Evolutionary conservation across 2,329 filamentous ascomycete genomes (phyloP).

Genomic region (Sclerotinia subarctica): DNA sequence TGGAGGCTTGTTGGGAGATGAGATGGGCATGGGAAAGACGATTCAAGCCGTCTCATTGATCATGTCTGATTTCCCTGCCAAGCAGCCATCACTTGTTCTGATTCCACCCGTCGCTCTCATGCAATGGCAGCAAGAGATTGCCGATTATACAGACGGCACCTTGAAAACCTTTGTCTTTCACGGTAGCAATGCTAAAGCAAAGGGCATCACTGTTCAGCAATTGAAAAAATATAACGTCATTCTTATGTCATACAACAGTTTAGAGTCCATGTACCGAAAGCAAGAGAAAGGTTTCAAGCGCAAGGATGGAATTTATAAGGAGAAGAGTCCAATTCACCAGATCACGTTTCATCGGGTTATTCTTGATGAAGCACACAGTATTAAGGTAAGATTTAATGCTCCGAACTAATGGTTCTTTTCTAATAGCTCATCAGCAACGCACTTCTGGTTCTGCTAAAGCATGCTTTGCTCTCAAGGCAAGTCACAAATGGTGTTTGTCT

Average conservation of each 20-base stretch:
- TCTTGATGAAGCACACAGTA: slow-evolving; percentile 92
- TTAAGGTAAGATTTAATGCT: slow-evolving; percentile 57
- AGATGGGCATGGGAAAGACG: slow-evolving; percentile 99
- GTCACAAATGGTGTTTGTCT: slow-evolving; percentile 92
- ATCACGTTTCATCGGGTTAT: slow-evolving; percentile 89
- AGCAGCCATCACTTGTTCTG: slow-evolving; percentile 78
- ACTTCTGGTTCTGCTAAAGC: slow-evolving; percentile 91
- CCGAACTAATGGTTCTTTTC: neutral
- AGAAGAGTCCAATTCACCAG: slow-evolving; percentile 75
- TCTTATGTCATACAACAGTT: slow-evolving; percentile 91
- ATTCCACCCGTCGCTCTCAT: slow-evolving; percentile 92
- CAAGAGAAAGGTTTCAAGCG: slow-evolving; percentile 87
- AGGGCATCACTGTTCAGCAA: slow-evolving; percentile 70
- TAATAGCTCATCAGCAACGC: slow-evolving; percentile 52
- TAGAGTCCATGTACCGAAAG: slow-evolving; percentile 90
- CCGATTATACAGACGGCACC: slow-evolving; percentile 78
- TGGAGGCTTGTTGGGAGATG: slow-evolving; percentile 88
- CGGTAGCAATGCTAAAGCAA: slow-evolving; percentile 78
- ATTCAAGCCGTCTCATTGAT: slow-evolving; percentile 97
- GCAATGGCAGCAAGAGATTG: slow-evolving; percentile 87
- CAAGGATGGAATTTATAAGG: slow-evolving; percentile 75
- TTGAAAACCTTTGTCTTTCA: slow-evolving; percentile 91
- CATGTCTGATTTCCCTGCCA: slow-evolving; percentile 93
- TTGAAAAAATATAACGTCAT: slow-evolving; percentile 86
- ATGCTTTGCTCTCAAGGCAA: slow-evolving; percentile 84